Percentiles rank a stretch among this genome's conserved stretches.
Conservation (phyloP, 805 yeast species). For the Candida railenensis region DNA sequence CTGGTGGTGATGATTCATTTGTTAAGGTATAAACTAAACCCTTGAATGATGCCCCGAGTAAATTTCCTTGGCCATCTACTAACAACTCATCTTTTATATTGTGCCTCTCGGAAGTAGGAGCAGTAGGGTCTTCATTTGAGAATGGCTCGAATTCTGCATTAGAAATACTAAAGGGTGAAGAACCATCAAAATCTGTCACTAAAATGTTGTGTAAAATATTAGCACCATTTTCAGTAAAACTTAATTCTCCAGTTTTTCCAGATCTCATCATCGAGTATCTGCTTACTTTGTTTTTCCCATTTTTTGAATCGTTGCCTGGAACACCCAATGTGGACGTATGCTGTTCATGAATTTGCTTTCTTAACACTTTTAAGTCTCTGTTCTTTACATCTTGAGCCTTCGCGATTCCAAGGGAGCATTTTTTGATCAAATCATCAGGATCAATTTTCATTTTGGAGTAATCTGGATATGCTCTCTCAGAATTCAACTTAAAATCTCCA, state of each 20-base stretch:
- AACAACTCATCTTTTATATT: slow-evolving; percentile 46
- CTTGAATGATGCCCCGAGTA: slow-evolving; percentile 70
- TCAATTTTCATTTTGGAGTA: slow-evolving; percentile 55
- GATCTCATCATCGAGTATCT: slow-evolving; percentile 52
- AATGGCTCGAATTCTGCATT: slow-evolving; percentile 36
- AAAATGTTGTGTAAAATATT: slow-evolving; percentile 39
- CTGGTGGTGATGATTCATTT: slow-evolving; percentile 63
- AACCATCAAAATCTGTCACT: slow-evolving; percentile 23
- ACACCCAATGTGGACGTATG: slow-evolving; percentile 5
- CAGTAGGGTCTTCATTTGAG: slow-evolving; percentile 17
- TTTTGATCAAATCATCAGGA: slow-evolving; percentile 58
- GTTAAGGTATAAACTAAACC: slow-evolving; percentile 66
- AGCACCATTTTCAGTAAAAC: slow-evolving; percentile 48
- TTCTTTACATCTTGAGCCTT: slow-evolving; percentile 30
- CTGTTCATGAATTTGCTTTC: background rate
- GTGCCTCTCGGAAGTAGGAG: slow-evolving; percentile 7
- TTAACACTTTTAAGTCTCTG: slow-evolving; percentile 22
- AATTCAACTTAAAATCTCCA: slow-evolving; percentile 65
- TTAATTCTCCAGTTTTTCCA: slow-evolving; percentile 50
- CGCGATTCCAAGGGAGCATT: slow-evolving; percentile 62
- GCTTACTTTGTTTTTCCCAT: slow-evolving; percentile 23
- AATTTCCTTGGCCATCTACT: slow-evolving; percentile 48
- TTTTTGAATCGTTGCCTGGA: slow-evolving; percentile 11
- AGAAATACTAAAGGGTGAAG: slow-evolving; percentile 32
- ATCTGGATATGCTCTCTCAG: slow-evolving; percentile 65